Evolutionary conservation across 1,139 yeast genomes (phyloP).

Genomic region (Ogataea hybrid): DNA sequence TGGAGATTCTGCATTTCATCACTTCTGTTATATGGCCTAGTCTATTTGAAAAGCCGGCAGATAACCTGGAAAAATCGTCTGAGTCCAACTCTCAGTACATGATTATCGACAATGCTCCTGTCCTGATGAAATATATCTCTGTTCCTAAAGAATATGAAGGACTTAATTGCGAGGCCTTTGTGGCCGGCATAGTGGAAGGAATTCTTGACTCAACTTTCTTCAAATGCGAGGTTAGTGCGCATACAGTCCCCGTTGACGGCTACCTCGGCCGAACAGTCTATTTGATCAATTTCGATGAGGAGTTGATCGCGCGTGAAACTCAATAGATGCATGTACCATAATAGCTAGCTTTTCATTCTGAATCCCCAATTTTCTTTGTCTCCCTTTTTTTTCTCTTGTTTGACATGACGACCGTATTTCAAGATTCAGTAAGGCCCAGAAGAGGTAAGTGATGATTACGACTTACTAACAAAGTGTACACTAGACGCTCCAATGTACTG

Average conservation of each 20-base stretch:
- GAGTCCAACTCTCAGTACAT: slow-evolving; percentile 78
- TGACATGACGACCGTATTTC: slow-evolving; percentile 2
- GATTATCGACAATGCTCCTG: slow-evolving; percentile 83
- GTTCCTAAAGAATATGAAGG: slow-evolving; percentile 80
- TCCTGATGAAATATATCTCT: slow-evolving; percentile 71
- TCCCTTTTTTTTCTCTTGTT: slow-evolving; percentile 1
- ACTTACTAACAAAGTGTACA: slow-evolving; percentile 1
- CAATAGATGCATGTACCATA: not conserved
- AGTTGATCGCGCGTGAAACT: slow-evolving; percentile 54
- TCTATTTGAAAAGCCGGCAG: slow-evolving; percentile 79
- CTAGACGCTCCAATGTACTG: slow-evolving; percentile 5
- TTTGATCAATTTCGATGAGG: slow-evolving; percentile 69
- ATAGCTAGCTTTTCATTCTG: not conserved
- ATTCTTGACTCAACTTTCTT: slow-evolving; percentile 79
- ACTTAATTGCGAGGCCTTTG: slow-evolving; percentile 78
- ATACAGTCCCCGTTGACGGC: slow-evolving; percentile 67
- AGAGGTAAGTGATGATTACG: slow-evolving; percentile 1
- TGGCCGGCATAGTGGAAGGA: slow-evolving; percentile 92
- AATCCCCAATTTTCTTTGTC: slow-evolving; percentile 3
- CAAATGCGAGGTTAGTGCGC: slow-evolving; percentile 85
- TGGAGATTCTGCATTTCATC: slow-evolving; percentile 81
- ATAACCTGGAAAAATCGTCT: slow-evolving; percentile 83
- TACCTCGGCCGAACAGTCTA: slow-evolving; percentile 77
- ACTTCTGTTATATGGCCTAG: slow-evolving; percentile 82
- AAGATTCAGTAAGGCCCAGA: slow-evolving; percentile 1